phyloP scores from a whole-genome alignment of 495 filamentous ascomycete genomes.

The Penicillium taxi region DNA sequence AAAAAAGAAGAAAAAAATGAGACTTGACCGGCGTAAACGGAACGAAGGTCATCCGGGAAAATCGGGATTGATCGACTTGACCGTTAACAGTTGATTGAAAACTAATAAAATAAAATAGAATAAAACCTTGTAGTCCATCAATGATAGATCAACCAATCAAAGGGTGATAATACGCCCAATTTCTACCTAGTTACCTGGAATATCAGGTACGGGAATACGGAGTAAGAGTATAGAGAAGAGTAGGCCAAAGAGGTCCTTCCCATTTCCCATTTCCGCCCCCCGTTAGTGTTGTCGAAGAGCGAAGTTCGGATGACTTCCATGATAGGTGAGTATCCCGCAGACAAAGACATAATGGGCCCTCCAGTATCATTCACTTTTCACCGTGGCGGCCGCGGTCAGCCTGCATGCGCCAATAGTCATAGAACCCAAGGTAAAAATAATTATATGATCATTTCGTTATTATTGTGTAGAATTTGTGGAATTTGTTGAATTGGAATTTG shows the following conservation, averaged over 20 bases:
- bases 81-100: no score
- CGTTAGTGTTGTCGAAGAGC: not conserved
- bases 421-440: no score
- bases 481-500: no score
- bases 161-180: not conserved
- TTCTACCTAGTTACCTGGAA: no score
- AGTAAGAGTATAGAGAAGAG: not conserved
- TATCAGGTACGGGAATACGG: constrained; percentile 1
- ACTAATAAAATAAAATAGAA: not conserved
- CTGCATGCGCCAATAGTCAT: constrained; percentile 25
- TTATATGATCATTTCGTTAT: no score
- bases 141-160: constrained; percentile 4
- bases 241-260: no score
- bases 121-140: not conserved
- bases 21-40: not conserved
- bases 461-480: no score
- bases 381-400: constrained; percentile 14
- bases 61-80: constrained; percentile 1
- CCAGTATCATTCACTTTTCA: constrained; percentile 22
- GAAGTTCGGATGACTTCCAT: constrained; percentile 16
- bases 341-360: constrained; percentile 11
- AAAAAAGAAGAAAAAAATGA: not conserved
- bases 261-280: not conserved
- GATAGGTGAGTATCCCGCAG: constrained; percentile 17
- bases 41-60: constrained; percentile 6